phyloP scores from a whole-genome alignment of 805 yeast species.

The Sugiyamaella mastotermitis region DNA sequence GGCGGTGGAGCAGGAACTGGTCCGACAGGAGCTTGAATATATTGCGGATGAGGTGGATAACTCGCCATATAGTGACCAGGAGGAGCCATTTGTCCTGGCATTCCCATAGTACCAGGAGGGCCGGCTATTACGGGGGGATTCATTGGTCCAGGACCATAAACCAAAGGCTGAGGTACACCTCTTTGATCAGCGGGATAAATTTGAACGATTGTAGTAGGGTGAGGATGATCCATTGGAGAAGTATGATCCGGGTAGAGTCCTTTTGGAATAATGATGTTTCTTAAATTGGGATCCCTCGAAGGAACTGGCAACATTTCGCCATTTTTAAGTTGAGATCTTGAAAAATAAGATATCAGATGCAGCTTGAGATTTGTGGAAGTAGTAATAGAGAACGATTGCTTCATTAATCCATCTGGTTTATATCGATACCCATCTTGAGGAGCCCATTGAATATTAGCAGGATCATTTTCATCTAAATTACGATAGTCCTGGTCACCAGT shows the following conservation, averaged over 20 bases:
- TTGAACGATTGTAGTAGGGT: constrained; percentile 9
- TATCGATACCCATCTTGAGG: constrained; percentile 33
- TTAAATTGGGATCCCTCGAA: constrained; percentile 37
- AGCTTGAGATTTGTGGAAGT: constrained; percentile 47
- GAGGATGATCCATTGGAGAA: constrained; percentile 14
- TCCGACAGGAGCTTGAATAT: neutral
- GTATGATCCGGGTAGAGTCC: constrained; percentile 35
- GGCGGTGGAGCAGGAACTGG: neutral
- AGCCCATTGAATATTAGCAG: constrained; percentile 7
- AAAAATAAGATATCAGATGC: constrained; percentile 56
- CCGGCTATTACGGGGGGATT: constrained; percentile 6
- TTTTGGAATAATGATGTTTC: constrained; percentile 30
- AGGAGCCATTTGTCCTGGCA: neutral
- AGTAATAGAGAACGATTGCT: constrained; percentile 57
- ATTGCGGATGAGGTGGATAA: neutral
- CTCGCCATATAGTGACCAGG: constrained; percentile 1
- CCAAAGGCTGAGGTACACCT: neutral
- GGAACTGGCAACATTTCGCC: constrained; percentile 37
- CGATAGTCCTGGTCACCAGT: too few relatives aligned
- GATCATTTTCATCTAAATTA: constrained; percentile 9
- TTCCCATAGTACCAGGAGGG: constrained; percentile 5
- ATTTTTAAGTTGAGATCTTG: constrained; percentile 26
- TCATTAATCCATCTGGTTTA: constrained; percentile 51
- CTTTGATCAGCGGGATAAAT: constrained; percentile 3
- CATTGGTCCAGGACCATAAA: neutral